Evolutionary conservation across 164 flowering plant species (phyloP), one percentile per base, ranked within the genome.

Genomic region (Dillenia turbinata): DNA sequence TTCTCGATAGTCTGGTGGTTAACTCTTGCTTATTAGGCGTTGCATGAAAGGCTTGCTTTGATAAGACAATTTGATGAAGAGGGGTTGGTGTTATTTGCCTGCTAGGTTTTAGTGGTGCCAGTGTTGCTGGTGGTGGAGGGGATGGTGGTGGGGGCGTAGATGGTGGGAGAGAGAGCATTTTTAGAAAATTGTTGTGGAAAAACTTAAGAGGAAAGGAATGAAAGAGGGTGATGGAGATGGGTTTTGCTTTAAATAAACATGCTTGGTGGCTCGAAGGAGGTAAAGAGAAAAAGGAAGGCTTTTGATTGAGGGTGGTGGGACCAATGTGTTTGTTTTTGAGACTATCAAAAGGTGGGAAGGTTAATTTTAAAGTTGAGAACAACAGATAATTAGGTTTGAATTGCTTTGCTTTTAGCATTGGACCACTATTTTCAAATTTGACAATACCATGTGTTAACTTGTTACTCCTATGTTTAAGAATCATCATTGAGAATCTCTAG

Each of bases 291-390:
- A 63, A 79, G 67, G 68, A 72, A 72, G 66, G 75, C 79, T 80
- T 85, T 85, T 80, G 77, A 63, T 73, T 64, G 61, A 22, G 66
- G 60, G 24, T 50, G 66, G 72, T 70, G 75, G 78, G 81, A 61
- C 77, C 80, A 69, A 63, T 22, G 26, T 66, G 60, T 49, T 72
- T 26, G 33, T 59, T 69, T 60, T 66, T 49, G 72, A 66, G 69
- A 65, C 48, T 64, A 55, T 57, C 49, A 65, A 83, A 81, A 81
- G 81, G 24, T 16, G 56, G 65, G 56, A 49, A 56, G n/a, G 47
- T 47, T 59, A 72, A 60, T 44, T 47, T 64, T 58, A 75, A 66
- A 72, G 71, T 47, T 49, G 33, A n/a, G 56, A 60, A 54, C 33
- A 26, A 26, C 33, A 26, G 33, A 26, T 26, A 1, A 1, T 26